These are phyloP conservation scores for Physcomitrium patens DNA, from an alignment of 225 moss, liverwort and hornwort genomes.

Conservation along the genomic window DNA sequence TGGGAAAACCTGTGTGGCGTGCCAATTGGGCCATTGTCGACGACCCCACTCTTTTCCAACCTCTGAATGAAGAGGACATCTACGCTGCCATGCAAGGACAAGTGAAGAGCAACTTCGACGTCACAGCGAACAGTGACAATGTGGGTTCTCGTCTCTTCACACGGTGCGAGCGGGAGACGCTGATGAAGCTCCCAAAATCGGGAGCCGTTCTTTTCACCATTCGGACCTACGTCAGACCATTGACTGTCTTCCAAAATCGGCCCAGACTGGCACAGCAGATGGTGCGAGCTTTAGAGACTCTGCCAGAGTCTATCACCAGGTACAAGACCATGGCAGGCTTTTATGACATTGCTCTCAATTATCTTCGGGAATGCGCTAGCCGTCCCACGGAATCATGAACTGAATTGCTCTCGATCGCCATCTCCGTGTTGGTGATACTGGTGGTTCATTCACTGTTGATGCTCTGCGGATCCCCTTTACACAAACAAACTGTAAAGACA, in stretches of 20 bases:
- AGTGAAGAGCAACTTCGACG: conserved; percentile 36
- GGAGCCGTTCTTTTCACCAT: conserved; percentile 78
- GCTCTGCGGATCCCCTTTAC: too few species aligned
- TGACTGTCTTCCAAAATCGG: conserved; percentile 65
- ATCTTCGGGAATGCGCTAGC: conserved; percentile 56
- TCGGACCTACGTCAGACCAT: conserved; percentile 67
- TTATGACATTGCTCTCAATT: conserved; percentile 58
- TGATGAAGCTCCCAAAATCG: conserved; percentile 72
- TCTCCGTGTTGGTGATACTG: conserved; percentile 1
- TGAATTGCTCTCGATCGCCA: neutral
- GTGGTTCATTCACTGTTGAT: neutral
- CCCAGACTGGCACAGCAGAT: conserved; percentile 57
- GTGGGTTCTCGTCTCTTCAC: conserved; percentile 68
- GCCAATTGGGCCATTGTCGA: conserved; percentile 71
- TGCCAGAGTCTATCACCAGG: conserved; percentile 58
- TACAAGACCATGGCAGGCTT: conserved; percentile 79
- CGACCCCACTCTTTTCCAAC: conserved; percentile 77
- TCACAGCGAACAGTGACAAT: conserved; percentile 27
- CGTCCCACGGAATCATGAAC: conserved; percentile 1
- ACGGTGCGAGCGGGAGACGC: conserved; percentile 70
- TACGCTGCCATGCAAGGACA: conserved; percentile 68
- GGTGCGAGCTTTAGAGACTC: conserved; percentile 54
- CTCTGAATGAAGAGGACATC: conserved; percentile 74
- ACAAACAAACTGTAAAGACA: too few species aligned
- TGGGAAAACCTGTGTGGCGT: conserved; percentile 73